Evolutionary conservation across 2,329 filamentous ascomycete species (phyloP), one percentile per base, ranked within the genome.

Genomic region (Cercospora sp.): DNA sequence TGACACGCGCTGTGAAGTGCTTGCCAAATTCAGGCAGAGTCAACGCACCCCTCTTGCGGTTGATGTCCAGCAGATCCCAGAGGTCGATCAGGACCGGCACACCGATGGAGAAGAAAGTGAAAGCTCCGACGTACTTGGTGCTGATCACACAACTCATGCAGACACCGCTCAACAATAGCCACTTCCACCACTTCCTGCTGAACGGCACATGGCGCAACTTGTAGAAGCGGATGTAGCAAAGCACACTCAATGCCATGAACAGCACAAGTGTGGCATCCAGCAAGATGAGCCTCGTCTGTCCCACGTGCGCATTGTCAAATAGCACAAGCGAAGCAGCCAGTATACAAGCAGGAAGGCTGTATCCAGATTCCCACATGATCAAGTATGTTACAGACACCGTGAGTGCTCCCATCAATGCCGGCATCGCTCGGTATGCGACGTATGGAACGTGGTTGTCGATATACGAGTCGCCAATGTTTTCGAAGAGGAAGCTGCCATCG

Each of bases 341-440:
- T 65, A 98, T 84, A 79, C 92, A 96, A 66, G 95, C 95, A 10
- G 95, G 95, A 51, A 99, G 85, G 72, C 93, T 97, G 82, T 99
- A 99, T 71, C 94, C 95, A 60, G 95, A 98, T 82, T 99, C 95
- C 95, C 95, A 99, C 95, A 99, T 99, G 81, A 97, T 99, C 79
- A 96, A 83, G 81, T 96, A 99, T 66, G 92, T 90, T 59, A 94
- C 91, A n/a, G 94, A 91, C 62, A 99, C 93, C 10, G 95, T 99
- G 73, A 99, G 84, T 66, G 95, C 91, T 72, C 95, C 95, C 74
- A 98, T 88, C 60, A 95, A 87, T 68, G 95, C 95, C 51, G 95
- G 95, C 84, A 99, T 88, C 57, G 94, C 91, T 75, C 95, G 92
- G 83, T 96, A 97, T 70, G 95, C 94, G 70, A 99, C 91, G 80